Evolutionary conservation across 345 rosid species (phyloP).

Genomic region (Linum tenue): DNA sequence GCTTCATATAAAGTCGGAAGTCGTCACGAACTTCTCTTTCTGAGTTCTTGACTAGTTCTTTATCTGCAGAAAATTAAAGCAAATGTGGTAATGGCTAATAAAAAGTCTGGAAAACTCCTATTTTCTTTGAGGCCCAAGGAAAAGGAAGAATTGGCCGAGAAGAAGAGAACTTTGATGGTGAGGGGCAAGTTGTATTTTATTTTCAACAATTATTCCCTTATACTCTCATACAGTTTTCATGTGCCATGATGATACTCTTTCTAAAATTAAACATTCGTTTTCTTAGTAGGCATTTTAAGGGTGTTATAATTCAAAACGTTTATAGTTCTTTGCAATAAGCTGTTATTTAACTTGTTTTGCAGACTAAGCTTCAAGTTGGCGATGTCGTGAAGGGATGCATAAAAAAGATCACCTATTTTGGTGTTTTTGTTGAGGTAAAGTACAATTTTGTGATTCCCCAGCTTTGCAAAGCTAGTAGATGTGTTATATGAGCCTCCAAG

Average conservation of each 20-base stretch:
- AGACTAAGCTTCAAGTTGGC: conserved; percentile 83
- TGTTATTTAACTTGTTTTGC: conserved; percentile 20
- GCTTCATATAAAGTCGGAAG: conserved; percentile 8
- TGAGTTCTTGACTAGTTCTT: conserved; percentile 5
- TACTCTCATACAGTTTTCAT: conserved; percentile 5
- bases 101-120: conserved; percentile 55
- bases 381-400: conserved; percentile 84
- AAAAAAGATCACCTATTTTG: conserved; percentile 82
- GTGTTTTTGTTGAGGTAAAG: conserved; percentile 85
- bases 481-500: background rate
- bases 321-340: conserved; percentile 5
- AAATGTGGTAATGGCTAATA: conserved; percentile 51
- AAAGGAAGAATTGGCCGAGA: conserved; percentile 60
- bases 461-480: background rate
- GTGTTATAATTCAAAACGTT: background rate
- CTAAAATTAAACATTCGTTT: background rate
- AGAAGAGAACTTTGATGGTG: conserved; percentile 77
- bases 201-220: no score
- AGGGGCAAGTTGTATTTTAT: conserved; percentile 14
- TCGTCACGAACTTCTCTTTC: conserved; percentile 5
- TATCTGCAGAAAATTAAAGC: conserved; percentile 60
- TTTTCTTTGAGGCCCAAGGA: conserved; percentile 77
- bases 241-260: background rate
- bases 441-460: background rate
- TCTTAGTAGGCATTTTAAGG: background rate